Conservation (phyloP, 179 eudicot species). For the Spergularia azorica region DNA sequence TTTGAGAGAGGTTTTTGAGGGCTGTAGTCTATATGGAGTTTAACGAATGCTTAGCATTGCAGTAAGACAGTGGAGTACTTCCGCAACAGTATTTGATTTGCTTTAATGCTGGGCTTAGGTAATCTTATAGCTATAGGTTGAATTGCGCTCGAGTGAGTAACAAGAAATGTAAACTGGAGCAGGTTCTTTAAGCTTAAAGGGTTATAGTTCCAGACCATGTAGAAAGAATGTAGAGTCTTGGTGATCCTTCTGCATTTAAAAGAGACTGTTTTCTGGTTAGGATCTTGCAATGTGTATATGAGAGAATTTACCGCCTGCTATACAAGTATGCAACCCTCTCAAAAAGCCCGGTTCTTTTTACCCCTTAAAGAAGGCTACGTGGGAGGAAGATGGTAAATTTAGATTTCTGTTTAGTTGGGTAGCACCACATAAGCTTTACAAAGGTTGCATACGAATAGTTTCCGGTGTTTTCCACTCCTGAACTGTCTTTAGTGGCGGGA, state of each 20-base stretch:
- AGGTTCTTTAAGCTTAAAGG: no score
- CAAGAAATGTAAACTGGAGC: no score
- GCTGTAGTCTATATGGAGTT: neutral
- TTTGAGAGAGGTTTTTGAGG: neutral
- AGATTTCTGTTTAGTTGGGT: no score
- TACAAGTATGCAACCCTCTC: no score
- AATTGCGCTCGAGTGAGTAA: neutral
- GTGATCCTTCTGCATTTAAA: neutral
- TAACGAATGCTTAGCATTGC: neutral
- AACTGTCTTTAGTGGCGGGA: neutral
- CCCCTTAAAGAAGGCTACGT: no score
- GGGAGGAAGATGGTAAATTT: no score
- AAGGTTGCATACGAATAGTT: no score
- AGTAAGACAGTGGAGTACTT: neutral
- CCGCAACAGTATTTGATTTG: neutral
- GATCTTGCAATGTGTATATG: neutral
- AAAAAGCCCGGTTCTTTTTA: no score
- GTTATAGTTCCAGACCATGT: neutral
- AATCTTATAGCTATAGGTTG: neutral
- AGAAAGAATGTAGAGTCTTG: neutral
- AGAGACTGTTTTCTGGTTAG: neutral
- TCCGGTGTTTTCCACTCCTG: neutral
- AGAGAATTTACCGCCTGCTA: no score
- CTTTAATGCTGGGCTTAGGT: neutral
- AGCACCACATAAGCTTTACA: no score